Evolutionary conservation across 2,329 filamentous ascomycete species (phyloP).

Genomic region (Apiospora hydei): DNA sequence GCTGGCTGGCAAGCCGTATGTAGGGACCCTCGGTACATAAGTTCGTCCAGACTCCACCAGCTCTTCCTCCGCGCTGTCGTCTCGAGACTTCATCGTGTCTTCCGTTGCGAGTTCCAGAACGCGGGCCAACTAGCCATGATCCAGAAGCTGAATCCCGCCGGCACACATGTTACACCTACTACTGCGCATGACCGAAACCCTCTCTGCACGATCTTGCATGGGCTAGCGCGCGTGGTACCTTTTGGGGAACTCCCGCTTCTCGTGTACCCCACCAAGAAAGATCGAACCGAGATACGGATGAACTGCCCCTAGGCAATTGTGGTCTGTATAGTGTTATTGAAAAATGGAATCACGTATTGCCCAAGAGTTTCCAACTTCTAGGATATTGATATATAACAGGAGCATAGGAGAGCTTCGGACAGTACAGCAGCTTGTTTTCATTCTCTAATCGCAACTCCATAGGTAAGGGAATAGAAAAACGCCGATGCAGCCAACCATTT

Average conservation of each 20-base stretch:
- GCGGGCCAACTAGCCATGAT: not conserved
- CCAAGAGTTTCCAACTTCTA: too few species aligned
- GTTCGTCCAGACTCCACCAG: too few species aligned
- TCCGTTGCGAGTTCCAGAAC: not conserved
- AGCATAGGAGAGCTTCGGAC: not conserved
- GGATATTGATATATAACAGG: not conserved
- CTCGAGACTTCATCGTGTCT: too few species aligned
- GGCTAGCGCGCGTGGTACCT: conserved; percentile 1
- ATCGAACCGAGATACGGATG: conserved; percentile 8
- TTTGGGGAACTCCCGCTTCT: conserved; percentile 9
- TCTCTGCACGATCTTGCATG: conserved; percentile 18
- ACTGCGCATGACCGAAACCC: conserved; percentile 17
- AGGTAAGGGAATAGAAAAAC: not conserved
- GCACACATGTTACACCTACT: conserved; percentile 1
- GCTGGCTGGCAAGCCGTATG: too few species aligned
- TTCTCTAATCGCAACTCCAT: not conserved
- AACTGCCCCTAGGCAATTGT: not conserved
- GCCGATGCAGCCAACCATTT: not conserved
- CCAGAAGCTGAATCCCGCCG: not conserved
- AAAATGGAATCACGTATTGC: too few species aligned
- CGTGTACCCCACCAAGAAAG: conserved; percentile 1
- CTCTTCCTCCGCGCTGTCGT: not conserved
- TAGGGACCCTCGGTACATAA: too few species aligned
- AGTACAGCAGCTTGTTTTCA: not conserved
- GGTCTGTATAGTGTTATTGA: not conserved